Evolutionary conservation across 2,329 filamentous ascomycete species (phyloP).

Genomic region (Penicillium psychrosexuale): DNA sequence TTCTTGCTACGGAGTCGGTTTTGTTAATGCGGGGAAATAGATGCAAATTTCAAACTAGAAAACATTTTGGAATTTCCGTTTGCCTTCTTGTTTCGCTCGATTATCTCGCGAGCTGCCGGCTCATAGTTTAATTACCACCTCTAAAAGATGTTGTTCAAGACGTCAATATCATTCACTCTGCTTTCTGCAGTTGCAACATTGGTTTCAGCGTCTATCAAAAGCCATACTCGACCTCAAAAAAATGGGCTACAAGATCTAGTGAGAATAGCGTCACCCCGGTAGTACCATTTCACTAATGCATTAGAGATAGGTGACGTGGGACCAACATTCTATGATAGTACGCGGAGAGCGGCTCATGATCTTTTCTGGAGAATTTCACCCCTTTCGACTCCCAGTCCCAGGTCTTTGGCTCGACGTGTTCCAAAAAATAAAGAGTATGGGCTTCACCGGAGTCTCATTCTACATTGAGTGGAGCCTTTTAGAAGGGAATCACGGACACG

Average conservation of each 20-base stretch:
- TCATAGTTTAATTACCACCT: neutral
- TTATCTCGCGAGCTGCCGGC: neutral
- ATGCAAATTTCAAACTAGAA: neutral
- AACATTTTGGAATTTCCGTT: neutral
- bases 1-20: neutral
- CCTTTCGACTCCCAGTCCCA: conserved; percentile 62
- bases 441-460: conserved; percentile 73
- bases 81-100: neutral
- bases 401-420: conserved; percentile 65
- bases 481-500: conserved; percentile 66
- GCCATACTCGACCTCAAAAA: neutral
- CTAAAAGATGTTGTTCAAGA: neutral
- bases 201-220: neutral
- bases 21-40: neutral
- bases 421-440: conserved; percentile 76
- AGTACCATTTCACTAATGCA: neutral
- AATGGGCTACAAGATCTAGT: neutral
- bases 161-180: neutral
- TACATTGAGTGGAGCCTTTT: conserved; percentile 36
- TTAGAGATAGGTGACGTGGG: conserved; percentile 10
- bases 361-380: conserved; percentile 69
- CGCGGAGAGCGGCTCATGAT: conserved; percentile 65
- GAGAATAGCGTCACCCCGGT: neutral
- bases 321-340: conserved; percentile 39
- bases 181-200: neutral